Evolutionary conservation across 1,284 basidiomycete species (phyloP).

Genomic region (Uromyces viciae-fabae): DNA sequence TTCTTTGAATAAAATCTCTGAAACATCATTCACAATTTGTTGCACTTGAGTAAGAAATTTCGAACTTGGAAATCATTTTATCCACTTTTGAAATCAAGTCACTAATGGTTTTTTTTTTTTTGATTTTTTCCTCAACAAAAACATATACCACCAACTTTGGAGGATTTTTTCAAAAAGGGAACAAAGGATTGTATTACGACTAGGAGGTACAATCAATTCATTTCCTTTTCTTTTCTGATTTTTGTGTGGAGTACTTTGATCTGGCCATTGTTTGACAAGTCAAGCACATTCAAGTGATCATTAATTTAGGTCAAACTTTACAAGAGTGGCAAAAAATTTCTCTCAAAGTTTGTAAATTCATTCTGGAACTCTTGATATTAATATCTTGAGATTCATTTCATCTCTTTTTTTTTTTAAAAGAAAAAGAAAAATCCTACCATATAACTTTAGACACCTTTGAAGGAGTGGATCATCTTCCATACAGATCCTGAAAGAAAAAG

Average conservation of each 20-base stretch:
- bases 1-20: conserved; percentile 93
- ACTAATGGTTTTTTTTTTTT: conserved; percentile 72
- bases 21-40: conserved; percentile 88
- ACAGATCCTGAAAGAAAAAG: conserved; percentile 69
- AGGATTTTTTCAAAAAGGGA: conserved; percentile 67
- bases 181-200: conserved; percentile 59
- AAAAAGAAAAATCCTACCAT: too few relatives aligned
- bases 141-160: conserved; percentile 85
- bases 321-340: conserved; percentile 83
- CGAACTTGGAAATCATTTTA: too few relatives aligned
- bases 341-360: conserved; percentile 67
- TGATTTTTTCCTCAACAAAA: conserved; percentile 96
- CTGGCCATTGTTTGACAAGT: conserved; percentile 92
- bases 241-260: conserved; percentile 93
- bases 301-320: conserved; percentile 83
- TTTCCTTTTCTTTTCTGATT: conserved; percentile 88
- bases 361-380: background rate
- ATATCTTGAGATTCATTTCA: background rate
- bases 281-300: conserved; percentile 87
- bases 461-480: conserved; percentile 92
- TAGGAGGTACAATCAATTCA: conserved; percentile 85
- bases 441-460: conserved; percentile 73
- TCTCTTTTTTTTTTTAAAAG: background rate
- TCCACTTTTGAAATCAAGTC: too few relatives aligned
- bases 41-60: conserved; percentile 87